A percentile compares a stretch with the other conserved stretches of the same genome.
phyloP scores from a whole-genome alignment of 768 basidiomycete species.

The Russula sp. region DNA sequence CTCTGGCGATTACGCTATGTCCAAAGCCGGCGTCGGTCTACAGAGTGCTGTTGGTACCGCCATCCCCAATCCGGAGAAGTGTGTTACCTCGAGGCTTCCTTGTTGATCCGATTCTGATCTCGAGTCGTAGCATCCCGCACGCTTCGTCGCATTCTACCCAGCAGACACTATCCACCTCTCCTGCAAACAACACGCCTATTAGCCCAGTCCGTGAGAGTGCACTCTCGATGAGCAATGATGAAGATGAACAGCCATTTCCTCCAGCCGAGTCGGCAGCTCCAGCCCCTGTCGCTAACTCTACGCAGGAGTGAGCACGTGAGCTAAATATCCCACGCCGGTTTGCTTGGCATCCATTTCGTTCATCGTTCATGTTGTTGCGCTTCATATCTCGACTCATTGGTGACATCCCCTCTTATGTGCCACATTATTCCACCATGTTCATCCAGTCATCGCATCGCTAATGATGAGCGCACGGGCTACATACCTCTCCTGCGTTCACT shows the following conservation, averaged over 20 bases:
- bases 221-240: constrained; percentile 23
- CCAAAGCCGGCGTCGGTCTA: constrained; percentile 89
- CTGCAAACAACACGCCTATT: constrained; percentile 26
- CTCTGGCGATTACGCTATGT: constrained; percentile 96
- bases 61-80: constrained; percentile 98
- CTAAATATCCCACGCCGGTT: constrained; percentile 12
- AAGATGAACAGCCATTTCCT: constrained; percentile 17
- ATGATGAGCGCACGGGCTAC: constrained; percentile 13
- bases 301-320: constrained; percentile 25
- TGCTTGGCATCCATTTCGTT: background rate
- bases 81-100: constrained; percentile 37
- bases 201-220: constrained; percentile 30
- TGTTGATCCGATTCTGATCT: constrained; percentile 20
- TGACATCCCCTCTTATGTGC: constrained; percentile 21
- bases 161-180: constrained; percentile 35
- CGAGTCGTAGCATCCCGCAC: constrained; percentile 74
- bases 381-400: constrained; percentile 21
- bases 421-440: constrained; percentile 5
- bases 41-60: constrained; percentile 90
- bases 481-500: constrained; percentile 11
- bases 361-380: constrained; percentile 8
- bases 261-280: constrained; percentile 14
- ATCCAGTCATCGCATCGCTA: constrained; percentile 12
- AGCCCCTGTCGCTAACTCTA: constrained; percentile 11
- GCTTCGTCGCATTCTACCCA: constrained; percentile 60